These are phyloP conservation scores for Gossypium herbaceum DNA, from an alignment of 345 rosid genomes.

Conservation along the genomic window DNA sequence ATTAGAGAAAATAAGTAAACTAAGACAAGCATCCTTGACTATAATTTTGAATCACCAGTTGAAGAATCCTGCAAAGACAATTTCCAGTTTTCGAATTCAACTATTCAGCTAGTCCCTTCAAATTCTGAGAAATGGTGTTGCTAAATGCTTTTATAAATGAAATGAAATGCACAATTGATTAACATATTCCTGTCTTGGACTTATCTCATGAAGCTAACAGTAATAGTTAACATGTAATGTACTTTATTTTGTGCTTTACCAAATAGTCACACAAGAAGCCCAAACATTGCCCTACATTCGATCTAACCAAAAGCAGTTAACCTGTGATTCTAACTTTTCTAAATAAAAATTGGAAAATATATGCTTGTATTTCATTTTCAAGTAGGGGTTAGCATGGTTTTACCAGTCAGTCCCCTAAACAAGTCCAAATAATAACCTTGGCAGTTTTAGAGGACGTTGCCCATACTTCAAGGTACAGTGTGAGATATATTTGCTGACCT, in stretches of 20 bases:
- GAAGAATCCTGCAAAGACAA: neutral
- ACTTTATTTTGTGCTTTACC: too few relatives aligned
- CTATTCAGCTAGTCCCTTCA: neutral
- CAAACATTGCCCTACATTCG: too few relatives aligned
- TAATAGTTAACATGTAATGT: too few relatives aligned
- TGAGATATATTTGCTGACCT: conserved; percentile 35
- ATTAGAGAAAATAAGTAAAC: neutral
- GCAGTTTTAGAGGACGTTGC: neutral
- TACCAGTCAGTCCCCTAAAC: neutral
- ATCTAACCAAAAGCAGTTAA: too few relatives aligned
- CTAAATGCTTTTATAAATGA: neutral
- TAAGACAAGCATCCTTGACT: neutral
- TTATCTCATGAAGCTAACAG: too few relatives aligned
- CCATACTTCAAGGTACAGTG: neutral
- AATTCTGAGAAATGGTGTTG: neutral
- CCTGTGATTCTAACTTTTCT: too few relatives aligned
- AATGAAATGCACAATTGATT: neutral
- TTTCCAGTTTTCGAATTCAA: neutral
- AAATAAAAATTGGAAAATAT: too few relatives aligned
- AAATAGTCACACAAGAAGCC: too few relatives aligned
- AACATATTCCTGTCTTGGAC: too few relatives aligned
- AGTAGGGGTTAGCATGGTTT: too few relatives aligned
- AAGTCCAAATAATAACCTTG: neutral
- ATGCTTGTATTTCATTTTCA: too few relatives aligned
- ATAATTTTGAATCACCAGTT: neutral